A percentile compares a stretch with the other conserved stretches of the same genome.
Conservation (phyloP, 2,329 filamentous ascomycete species). For the Furcasterigmium sp. region DNA sequence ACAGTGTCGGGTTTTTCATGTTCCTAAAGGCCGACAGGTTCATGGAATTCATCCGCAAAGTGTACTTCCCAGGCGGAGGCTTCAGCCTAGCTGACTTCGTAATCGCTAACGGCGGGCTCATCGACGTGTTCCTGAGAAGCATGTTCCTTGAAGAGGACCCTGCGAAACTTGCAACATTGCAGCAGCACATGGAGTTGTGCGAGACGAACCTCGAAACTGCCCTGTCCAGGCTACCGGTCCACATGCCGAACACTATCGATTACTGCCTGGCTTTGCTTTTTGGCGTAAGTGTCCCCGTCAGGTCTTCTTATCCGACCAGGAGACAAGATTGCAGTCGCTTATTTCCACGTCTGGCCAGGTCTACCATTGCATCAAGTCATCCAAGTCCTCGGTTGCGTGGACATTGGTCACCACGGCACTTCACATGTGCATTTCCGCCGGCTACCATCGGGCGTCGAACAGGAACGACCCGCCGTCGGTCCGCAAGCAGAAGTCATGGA, state of each 20-base stretch:
- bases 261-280: slow-evolving; percentile 11
- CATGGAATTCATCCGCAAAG: slow-evolving; percentile 13
- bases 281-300: slow-evolving; percentile 8
- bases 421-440: slow-evolving; percentile 13
- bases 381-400: slow-evolving; percentile 15
- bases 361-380: slow-evolving; percentile 13
- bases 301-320: neutral
- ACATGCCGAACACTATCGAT: slow-evolving; percentile 12
- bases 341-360: slow-evolving; percentile 1
- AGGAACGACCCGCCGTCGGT: slow-evolving; percentile 2
- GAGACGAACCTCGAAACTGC: slow-evolving; percentile 15
- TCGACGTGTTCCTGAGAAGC: slow-evolving; percentile 6
- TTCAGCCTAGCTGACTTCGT: slow-evolving; percentile 14
- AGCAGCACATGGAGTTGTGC: slow-evolving; percentile 10
- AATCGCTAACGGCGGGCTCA: slow-evolving; percentile 13
- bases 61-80: slow-evolving; percentile 11
- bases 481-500: slow-evolving; percentile 7
- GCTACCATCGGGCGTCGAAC: slow-evolving; percentile 12
- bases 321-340: neutral
- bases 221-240: slow-evolving; percentile 13
- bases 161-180: slow-evolving; percentile 5
- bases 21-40: slow-evolving; percentile 6
- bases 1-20: slow-evolving; percentile 4
- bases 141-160: slow-evolving; percentile 11
- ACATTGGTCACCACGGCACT: slow-evolving; percentile 14